Base-by-base conservation (phyloP, 805 yeast species). In the Lipomyces chichibuensis region DNA sequence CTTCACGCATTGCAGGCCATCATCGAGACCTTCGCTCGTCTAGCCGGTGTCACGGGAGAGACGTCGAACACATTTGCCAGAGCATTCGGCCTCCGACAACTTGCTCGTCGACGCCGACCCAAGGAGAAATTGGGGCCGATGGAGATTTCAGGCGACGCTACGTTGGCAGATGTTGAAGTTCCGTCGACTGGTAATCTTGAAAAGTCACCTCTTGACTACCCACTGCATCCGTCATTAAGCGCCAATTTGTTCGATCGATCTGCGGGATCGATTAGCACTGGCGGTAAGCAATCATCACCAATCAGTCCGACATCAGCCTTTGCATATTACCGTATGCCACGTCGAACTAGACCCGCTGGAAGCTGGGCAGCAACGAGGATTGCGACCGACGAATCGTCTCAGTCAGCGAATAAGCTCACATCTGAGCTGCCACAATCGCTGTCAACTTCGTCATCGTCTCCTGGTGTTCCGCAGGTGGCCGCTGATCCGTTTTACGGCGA, bases 1-100 rank as follows among this genome's bases (percentile, higher is more conserved):
- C 64, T 72, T 27, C 77, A 76, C 46, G 70, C 73, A 9, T 32
- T 72, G 2, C 74, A 73, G 64, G 71, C 72, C 23, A 53, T 75
- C n/a, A 63, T 77, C 53, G 78, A 77, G 65, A 65, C 67, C 17
- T 27, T 63, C 17, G 67, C 69, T 6, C 54, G 73, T 23, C 51
- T 69, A 14, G 59, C 66, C 20, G 72, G 67, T 33, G 57, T 55
- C 25, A 35, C 67, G 2, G 56, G 56, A 35, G 69, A 66, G 32
- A 43, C 60, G 11, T 62, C 69, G 17, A 60, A 57, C 39, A 60
- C 71, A 17, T 67, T 69, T 51, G 67, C 57, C 25, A 62, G 67
- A 1, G 71, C 67, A 4, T 62, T 71, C 39, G 73, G 73, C 2
- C 52, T 69, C n/a, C 69, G 70, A n/a, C 73, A 71, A 51, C 64